Base-by-base conservation (phyloP, 768 basidiomycete genomes). In the Kwoniella mangroviensis region DNA sequence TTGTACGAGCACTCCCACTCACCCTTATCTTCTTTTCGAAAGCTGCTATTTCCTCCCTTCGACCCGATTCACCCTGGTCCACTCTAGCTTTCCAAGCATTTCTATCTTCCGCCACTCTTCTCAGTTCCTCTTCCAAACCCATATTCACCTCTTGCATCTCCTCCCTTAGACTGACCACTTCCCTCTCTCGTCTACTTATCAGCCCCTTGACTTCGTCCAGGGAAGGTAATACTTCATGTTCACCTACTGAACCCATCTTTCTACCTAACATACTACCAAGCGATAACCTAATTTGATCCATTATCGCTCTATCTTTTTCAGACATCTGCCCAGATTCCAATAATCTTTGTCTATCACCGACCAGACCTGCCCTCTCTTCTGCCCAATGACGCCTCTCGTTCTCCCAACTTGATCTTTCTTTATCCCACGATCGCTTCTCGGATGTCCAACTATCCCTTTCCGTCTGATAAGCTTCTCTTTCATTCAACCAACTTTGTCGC, bases 91-190 rank as follows among this genome's bases (percentile, higher is more conserved):
- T 77, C 76, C 75, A 79, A 3, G n/a, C 51, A 67, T 83, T 79
- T 42, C 81, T 53, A 57, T 84, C 83, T 19, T 69, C 70, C 19
- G 72, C 70, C 2, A 78, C 73, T 52, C 81, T 52, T 13, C 69
- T 71, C 40, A 82, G 53, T 64, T 84, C 82, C 52, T 75, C 76
- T 56, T 84, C 83, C 9, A 83, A 63, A 13, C 82, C 81, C 73
- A 80, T 75, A 42, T 75, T 80, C 26, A 83, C 81, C 63, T 82
- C 80, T 63, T 73, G 69, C 78, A 83, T 78, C 71, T 84, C 82
- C 19, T 77, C 78, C 45, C 67, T 72, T 52, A 81, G 68, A 28
- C 69, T 64, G 6, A 64, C 67, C 26, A 82, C 70, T 59, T 82
- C 79, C 64, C 71, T 74, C 59, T 82, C 81, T 21, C 79, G 61